Evolutionary conservation across 2,329 filamentous ascomycete species (phyloP).

Genomic region (Arthrobotrys conoides): DNA sequence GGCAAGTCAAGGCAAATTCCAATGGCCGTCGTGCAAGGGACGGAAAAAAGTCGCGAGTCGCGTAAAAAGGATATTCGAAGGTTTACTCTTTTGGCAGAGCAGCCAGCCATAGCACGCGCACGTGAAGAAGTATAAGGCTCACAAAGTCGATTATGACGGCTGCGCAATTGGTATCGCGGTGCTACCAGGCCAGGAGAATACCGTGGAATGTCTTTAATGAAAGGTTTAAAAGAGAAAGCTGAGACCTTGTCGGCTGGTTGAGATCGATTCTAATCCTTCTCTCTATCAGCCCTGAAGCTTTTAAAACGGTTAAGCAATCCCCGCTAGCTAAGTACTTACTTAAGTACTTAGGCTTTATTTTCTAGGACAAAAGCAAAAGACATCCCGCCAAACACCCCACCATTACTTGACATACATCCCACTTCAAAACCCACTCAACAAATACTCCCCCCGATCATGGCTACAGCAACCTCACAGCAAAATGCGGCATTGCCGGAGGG

Average conservation of each 20-base stretch:
- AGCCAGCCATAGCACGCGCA: constrained; percentile 8
- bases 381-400: constrained; percentile 13
- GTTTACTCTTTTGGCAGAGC: constrained; percentile 9
- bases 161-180: constrained; percentile 66
- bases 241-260: neutral
- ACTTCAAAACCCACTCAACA: neutral
- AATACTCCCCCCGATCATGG: constrained; percentile 18
- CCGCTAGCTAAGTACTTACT: neutral
- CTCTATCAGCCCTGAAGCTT: neutral
- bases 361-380: constrained; percentile 15
- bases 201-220: neutral
- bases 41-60: constrained; percentile 15
- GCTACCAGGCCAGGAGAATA: constrained; percentile 33
- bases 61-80: neutral
- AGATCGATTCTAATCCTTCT: constrained; percentile 5
- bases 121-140: constrained; percentile 22
- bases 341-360: neutral
- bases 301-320: neutral
- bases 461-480: constrained; percentile 70
- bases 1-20: constrained; percentile 5
- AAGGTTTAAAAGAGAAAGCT: constrained; percentile 7
- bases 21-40: constrained; percentile 5
- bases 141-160: constrained; percentile 67
- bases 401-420: neutral
- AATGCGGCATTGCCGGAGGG: constrained; percentile 76